Evolutionary conservation across 345 rosid genomes (phyloP), one percentile per base, ranked within the genome.

Genomic region (Rhodomyrtus tomentosa): DNA sequence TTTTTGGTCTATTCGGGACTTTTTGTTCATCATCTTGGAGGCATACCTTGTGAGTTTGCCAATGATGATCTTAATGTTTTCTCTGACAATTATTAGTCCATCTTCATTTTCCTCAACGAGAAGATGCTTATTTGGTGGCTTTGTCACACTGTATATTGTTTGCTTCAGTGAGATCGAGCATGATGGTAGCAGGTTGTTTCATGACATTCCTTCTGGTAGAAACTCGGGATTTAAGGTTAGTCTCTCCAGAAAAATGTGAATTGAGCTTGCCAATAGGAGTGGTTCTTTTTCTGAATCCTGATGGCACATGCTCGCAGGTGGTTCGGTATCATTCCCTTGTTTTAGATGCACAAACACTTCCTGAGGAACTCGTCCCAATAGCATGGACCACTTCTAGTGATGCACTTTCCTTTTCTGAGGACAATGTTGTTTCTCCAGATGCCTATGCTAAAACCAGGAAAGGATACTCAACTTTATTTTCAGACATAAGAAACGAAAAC

Each of bases 311-410:
- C 54, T 83, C 81, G 51, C 93, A 96, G 99, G 98, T 94, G 51
- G 99, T 96, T 84, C 94, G 99, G 81, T 96, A 95, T 87, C 98
- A 96, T 93, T 96, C 99, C 7, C 96, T 96, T 52, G 87, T 95
- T 83, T 88, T 97, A 85, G 98, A 94, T 88, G 87, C 90, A 76
- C 92, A 94, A 82, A 91, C 99, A 56, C 94, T 95, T 82, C 99
- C 98, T 42, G 86, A 93, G 82, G 98, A 94, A 82, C 94, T 97
- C 58, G 38, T 91, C 89, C 98, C 98, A 54, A 91, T 95, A 90
- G 98, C 99, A 27, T 96, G 98, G 99, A 90, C 98, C 14, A 49
- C 93, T 80, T 89, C 91, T 54, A 51, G 87, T 81, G 90, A 92
- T 79, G 87, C 90, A 29, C 91, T 88, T 87, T 90, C 97, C 88